A percentile compares a stretch with the other conserved stretches of the same genome.
Evolutionary conservation across 1,284 basidiomycete genomes (phyloP).

Genomic region (Dichomitus squalens): DNA sequence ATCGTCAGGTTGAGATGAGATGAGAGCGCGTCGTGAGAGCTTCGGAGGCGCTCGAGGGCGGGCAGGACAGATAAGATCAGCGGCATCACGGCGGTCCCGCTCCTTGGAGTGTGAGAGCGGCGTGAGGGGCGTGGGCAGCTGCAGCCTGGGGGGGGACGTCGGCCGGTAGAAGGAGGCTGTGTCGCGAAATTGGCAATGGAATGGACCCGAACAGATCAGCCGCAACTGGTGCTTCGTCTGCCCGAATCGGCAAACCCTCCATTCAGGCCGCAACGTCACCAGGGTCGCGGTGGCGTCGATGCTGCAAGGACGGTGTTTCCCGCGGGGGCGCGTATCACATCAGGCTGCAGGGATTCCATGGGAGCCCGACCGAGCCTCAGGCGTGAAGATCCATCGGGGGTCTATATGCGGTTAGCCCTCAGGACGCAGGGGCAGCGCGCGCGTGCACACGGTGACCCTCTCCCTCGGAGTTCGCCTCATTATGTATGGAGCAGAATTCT

Average conservation of each 20-base stretch:
- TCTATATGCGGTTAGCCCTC: background rate
- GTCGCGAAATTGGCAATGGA: slow-evolving; percentile 11
- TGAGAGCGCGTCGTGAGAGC: background rate
- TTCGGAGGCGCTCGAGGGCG: background rate
- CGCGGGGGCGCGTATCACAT: slow-evolving; percentile 14
- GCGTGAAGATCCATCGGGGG: background rate
- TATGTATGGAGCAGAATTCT: slow-evolving; percentile 14
- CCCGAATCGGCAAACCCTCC: background rate
- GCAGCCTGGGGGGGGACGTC: background rate
- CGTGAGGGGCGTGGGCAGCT: background rate
- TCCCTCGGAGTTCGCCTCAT: background rate
- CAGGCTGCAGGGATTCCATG: background rate
- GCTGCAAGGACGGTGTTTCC: slow-evolving; percentile 15
- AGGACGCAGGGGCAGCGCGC: background rate
- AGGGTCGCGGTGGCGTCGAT: slow-evolving; percentile 7
- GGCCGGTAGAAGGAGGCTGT: slow-evolving; percentile 10
- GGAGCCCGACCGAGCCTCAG: no score
- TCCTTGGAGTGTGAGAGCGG: background rate
- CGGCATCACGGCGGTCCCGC: slow-evolving; percentile 6
- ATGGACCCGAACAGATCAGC: slow-evolving; percentile 12
- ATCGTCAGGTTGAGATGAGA: background rate
- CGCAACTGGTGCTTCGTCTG: slow-evolving; percentile 1
- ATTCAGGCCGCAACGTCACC: slow-evolving; percentile 11
- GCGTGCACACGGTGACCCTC: slow-evolving; percentile 8
- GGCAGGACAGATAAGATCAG: background rate